Evolutionary conservation across 768 basidiomycete species (phyloP).

Genomic region (Pleurotus citrinopileatus): DNA sequence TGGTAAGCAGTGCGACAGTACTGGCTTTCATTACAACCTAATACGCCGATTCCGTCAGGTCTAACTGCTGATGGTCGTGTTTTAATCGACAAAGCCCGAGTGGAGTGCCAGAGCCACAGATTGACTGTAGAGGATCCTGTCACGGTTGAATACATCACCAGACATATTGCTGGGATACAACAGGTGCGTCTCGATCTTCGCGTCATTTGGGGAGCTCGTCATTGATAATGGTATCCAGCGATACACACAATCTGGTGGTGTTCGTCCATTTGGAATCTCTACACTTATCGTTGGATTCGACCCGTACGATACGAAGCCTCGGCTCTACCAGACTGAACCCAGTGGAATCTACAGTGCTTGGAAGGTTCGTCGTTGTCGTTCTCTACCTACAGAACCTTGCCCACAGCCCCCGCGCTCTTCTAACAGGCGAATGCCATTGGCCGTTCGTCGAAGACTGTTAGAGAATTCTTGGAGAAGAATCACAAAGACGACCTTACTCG

Average conservation of each 20-base stretch:
- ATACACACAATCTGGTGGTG: slow-evolving; percentile 99
- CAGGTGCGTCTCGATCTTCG: slow-evolving; percentile 55
- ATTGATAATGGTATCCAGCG: slow-evolving; percentile 42
- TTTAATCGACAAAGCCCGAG: slow-evolving; percentile 94
- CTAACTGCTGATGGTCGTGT: slow-evolving; percentile 97
- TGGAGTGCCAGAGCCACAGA: slow-evolving; percentile 97
- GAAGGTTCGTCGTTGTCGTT: slow-evolving; percentile 63
- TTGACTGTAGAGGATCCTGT: slow-evolving; percentile 98
- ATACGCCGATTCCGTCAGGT: slow-evolving; percentile 45
- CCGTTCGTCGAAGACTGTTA: slow-evolving; percentile 95
- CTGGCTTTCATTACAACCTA: slow-evolving; percentile 5
- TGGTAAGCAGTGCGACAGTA: slow-evolving; percentile 48
- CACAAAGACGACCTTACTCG: slow-evolving; percentile 87
- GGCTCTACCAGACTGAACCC: slow-evolving; percentile 95
- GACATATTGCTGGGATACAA: slow-evolving; percentile 98
- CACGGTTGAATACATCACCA: slow-evolving; percentile 96
- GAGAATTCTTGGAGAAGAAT: slow-evolving; percentile 98
- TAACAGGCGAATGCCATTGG: slow-evolving; percentile 99
- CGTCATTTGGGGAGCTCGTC: slow-evolving; percentile 2
- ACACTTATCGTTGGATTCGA: slow-evolving; percentile 97
- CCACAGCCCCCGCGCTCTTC: too few relatives aligned
- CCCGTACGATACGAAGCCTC: slow-evolving; percentile 83
- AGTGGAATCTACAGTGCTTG: slow-evolving; percentile 97
- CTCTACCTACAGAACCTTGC: too few relatives aligned
- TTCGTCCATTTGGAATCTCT: slow-evolving; percentile 96